Evolutionary conservation across 2,329 filamentous ascomycete genomes (phyloP).

Genomic region (Alternaria gaisen): DNA sequence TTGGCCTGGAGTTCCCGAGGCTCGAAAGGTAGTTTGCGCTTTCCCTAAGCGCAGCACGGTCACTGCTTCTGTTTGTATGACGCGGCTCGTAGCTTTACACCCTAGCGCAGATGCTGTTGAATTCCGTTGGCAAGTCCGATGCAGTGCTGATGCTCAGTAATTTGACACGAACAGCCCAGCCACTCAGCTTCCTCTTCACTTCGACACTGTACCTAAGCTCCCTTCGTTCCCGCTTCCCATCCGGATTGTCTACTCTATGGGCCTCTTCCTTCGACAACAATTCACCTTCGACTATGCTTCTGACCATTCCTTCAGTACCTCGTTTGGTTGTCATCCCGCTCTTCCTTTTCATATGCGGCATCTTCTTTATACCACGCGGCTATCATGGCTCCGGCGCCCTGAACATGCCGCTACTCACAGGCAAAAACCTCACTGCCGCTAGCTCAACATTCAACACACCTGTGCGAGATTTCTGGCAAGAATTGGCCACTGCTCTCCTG

Average conservation of each 20-base stretch:
- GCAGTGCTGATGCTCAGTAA: constrained; percentile 3
- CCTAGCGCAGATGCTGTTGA: background rate
- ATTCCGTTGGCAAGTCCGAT: background rate
- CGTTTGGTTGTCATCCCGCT: constrained; percentile 22
- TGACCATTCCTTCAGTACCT: constrained; percentile 22
- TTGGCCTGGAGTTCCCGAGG: background rate
- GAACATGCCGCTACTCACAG: background rate
- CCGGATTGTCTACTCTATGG: constrained; percentile 5
- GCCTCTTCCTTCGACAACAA: constrained; percentile 2
- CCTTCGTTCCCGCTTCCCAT: background rate
- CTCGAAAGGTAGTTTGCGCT: background rate
- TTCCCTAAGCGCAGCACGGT: background rate
- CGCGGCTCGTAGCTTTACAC: background rate
- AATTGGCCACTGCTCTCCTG: constrained; percentile 21
- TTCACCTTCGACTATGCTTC: constrained; percentile 19
- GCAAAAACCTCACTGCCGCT: constrained; percentile 22
- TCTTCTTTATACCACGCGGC: constrained; percentile 21
- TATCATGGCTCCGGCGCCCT: constrained; percentile 10
- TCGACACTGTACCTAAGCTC: background rate
- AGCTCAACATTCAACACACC: constrained; percentile 24
- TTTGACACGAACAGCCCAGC: background rate
- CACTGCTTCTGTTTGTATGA: background rate
- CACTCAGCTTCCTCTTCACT: background rate
- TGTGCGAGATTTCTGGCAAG: constrained; percentile 26
- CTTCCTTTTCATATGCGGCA: constrained; percentile 20